Conservation (phyloP, 352 stramenopile species). For the Phytophthora pluvialis region DNA sequence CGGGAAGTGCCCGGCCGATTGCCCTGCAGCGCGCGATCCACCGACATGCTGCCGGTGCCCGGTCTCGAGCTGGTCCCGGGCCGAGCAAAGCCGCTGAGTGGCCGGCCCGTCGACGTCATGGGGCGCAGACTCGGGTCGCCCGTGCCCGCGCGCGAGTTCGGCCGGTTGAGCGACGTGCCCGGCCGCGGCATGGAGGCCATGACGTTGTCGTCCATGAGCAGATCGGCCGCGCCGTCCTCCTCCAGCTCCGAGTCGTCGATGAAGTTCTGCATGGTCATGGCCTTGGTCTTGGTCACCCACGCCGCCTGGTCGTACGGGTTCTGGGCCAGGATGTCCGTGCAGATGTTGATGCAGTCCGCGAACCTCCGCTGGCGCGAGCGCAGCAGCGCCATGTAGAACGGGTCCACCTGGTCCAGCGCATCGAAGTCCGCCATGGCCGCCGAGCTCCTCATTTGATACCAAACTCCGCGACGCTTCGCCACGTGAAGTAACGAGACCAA, state of each 20-base stretch:
- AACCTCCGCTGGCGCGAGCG: constrained; percentile 80
- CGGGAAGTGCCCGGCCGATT: constrained; percentile 81
- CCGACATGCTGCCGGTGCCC: constrained; percentile 70
- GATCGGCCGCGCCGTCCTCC: constrained; percentile 89
- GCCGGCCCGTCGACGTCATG: constrained; percentile 84
- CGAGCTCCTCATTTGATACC: background rate
- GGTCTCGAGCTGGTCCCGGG: constrained; percentile 79
- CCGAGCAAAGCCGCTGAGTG: constrained; percentile 89
- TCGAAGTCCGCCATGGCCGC: constrained; percentile 31
- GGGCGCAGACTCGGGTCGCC: constrained; percentile 78
- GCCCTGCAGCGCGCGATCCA: constrained; percentile 80
- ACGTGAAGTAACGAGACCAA: constrained; percentile 6
- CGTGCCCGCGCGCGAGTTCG: constrained; percentile 62
- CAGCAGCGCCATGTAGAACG: constrained; percentile 88
- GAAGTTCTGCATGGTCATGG: constrained; percentile 89
- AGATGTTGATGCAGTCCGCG: constrained; percentile 84
- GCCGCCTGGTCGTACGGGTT: constrained; percentile 91
- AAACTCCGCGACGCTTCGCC: constrained; percentile 16
- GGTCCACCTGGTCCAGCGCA: constrained; percentile 81
- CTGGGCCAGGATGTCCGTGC: constrained; percentile 78
- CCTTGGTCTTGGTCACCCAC: constrained; percentile 92
- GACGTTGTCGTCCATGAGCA: constrained; percentile 94
- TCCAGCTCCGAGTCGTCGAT: constrained; percentile 94
- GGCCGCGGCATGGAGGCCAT: constrained; percentile 88
- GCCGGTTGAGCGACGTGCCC: constrained; percentile 89